Evolutionary conservation across 352 stramenopile genomes (phyloP).

Genomic region (Phytopythium cucurbitacearum): DNA sequence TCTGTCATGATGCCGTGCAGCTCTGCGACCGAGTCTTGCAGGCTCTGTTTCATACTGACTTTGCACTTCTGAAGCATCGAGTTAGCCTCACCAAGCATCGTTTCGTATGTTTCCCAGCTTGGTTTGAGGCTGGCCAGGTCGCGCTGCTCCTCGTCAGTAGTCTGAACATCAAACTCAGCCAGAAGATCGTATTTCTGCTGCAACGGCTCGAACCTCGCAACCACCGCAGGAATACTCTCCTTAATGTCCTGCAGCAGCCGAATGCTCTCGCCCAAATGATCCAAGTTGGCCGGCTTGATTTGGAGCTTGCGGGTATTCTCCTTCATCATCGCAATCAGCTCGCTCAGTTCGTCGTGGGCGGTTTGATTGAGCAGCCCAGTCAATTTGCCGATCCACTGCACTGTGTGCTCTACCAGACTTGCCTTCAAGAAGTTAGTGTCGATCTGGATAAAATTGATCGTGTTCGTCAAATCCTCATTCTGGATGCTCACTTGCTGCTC

Average conservation of each 20-base stretch:
- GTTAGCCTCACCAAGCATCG: conserved; percentile 82
- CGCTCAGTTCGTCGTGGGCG: conserved; percentile 80
- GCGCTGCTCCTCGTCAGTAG: conserved; percentile 81
- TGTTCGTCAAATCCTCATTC: conserved; percentile 90
- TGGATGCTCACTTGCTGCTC: conserved; percentile 91
- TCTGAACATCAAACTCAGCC: conserved; percentile 86
- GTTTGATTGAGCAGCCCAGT: conserved; percentile 91
- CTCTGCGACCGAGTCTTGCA: conserved; percentile 89
- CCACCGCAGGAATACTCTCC: conserved; percentile 60
- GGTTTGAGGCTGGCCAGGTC: conserved; percentile 63
- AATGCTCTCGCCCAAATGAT: conserved; percentile 91
- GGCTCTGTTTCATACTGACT: conserved; percentile 93
- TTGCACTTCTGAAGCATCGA: conserved; percentile 92
- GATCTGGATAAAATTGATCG: conserved; percentile 95
- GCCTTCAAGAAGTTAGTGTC: conserved; percentile 92
- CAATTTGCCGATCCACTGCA: conserved; percentile 93
- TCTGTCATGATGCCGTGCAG: conserved; percentile 86
- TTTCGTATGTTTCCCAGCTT: conserved; percentile 84
- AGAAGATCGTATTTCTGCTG: conserved; percentile 87
- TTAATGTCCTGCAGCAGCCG: conserved; percentile 87
- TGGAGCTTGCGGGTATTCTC: conserved; percentile 84
- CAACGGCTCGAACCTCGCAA: conserved; percentile 77
- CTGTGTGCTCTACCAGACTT: conserved; percentile 88
- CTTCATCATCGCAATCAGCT: conserved; percentile 88
- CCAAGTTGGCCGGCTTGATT: conserved; percentile 82